Evolutionary conservation across 768 basidiomycete genomes (phyloP).

Genomic region (Dioszegia hungarica): DNA sequence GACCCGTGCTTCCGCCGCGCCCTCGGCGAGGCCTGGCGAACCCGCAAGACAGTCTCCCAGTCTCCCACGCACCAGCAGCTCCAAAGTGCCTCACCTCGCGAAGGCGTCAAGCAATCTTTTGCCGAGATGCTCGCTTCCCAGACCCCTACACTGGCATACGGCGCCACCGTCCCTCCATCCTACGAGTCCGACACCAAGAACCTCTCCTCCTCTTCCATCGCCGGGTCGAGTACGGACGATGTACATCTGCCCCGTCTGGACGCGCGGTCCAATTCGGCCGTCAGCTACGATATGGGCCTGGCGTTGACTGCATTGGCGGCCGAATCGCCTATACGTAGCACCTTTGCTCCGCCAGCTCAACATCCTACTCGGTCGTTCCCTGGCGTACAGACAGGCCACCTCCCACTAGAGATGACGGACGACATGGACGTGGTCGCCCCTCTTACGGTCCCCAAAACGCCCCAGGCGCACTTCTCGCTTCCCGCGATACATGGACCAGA

Average conservation of each 20-base stretch:
- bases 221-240: no score
- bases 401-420: slow-evolving; percentile 16
- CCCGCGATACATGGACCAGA: no score
- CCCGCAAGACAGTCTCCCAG: background rate
- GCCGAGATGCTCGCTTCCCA: slow-evolving; percentile 1
- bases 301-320: background rate
- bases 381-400: slow-evolving; percentile 1
- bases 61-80: background rate
- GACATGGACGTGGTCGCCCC: slow-evolving; percentile 4
- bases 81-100: background rate
- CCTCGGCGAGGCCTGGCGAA: background rate
- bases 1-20: slow-evolving; percentile 21
- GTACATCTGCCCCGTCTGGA: background rate
- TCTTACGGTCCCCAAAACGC: no score
- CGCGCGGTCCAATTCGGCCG: background rate
- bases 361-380: slow-evolving; percentile 12
- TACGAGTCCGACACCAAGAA: background rate
- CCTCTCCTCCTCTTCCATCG: background rate
- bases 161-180: background rate
- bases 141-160: background rate
- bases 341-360: background rate
- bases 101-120: slow-evolving; percentile 1
- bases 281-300: background rate
- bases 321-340: background rate
- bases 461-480: background rate